These are phyloP conservation scores for Taiozyma sp. DNA, from an alignment of 1,139 yeast species.

Conservation along the genomic window DNA sequence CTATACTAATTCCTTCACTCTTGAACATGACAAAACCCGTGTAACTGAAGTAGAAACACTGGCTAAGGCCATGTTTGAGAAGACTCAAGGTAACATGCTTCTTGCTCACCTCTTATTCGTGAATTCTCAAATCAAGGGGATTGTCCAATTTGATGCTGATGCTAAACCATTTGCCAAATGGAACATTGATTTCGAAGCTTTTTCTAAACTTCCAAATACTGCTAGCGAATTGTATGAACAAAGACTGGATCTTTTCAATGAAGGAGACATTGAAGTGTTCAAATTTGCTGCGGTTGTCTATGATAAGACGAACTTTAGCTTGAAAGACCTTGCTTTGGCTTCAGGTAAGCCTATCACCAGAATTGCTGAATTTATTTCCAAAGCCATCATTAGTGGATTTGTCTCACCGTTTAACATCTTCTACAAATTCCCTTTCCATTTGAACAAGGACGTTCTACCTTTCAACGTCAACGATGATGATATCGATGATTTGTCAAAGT, in stretches of 20 bases:
- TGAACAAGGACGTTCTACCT: conserved; percentile 34
- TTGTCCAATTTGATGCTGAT: conserved; percentile 12
- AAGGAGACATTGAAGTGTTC: conserved; percentile 26
- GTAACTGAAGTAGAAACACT: not conserved
- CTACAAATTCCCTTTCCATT: conserved; percentile 47
- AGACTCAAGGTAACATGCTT: conserved; percentile 28
- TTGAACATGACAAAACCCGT: not conserved
- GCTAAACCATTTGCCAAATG: conserved; percentile 12
- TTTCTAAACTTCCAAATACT: conserved; percentile 1
- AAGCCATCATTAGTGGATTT: conserved; percentile 33
- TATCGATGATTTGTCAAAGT: conserved; percentile 35
- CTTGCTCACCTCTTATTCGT: conserved; percentile 4
- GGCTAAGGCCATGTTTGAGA: conserved; percentile 20
- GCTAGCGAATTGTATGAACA: conserved; percentile 3
- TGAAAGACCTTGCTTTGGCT: conserved; percentile 40
- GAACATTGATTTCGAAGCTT: conserved; percentile 24
- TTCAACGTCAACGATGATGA: conserved; percentile 33
- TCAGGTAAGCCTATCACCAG: conserved; percentile 28
- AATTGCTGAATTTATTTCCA: conserved; percentile 29
- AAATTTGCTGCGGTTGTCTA: conserved; percentile 43
- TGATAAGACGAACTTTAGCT: conserved; percentile 35
- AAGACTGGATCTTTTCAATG: conserved; percentile 6
- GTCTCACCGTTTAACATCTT: conserved; percentile 39
- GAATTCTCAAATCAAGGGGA: not conserved
- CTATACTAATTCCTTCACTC: not conserved